A percentile compares a stretch with the other conserved stretches of the same genome.
Evolutionary conservation across 768 basidiomycete species (phyloP).

Genomic region (Phallus indusiatus): DNA sequence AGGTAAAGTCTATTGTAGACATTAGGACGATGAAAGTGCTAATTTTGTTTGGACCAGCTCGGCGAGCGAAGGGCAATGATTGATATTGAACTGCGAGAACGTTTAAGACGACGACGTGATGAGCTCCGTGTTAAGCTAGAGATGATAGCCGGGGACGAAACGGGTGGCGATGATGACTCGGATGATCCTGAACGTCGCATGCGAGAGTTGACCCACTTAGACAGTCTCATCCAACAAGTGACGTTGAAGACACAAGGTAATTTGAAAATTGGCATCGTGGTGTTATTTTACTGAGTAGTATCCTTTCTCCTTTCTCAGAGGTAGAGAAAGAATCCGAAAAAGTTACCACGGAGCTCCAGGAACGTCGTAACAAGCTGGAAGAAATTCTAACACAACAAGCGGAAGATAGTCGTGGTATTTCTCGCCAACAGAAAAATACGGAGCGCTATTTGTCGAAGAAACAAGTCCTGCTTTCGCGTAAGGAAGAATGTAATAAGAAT

Average conservation of each 20-base stretch:
- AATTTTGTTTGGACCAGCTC: slow-evolving; percentile 34
- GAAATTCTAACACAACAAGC: slow-evolving; percentile 69
- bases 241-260: slow-evolving; percentile 55
- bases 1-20: slow-evolving; percentile 35
- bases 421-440: slow-evolving; percentile 89
- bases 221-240: slow-evolving; percentile 54
- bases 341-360: slow-evolving; percentile 52
- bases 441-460: slow-evolving; percentile 91
- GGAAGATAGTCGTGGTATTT: slow-evolving; percentile 79
- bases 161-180: slow-evolving; percentile 44
- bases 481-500: slow-evolving; percentile 91
- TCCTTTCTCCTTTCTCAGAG: slow-evolving; percentile 28
- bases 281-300: not conserved
- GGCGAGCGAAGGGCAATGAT: slow-evolving; percentile 69
- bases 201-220: slow-evolving; percentile 61
- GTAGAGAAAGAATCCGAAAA: slow-evolving; percentile 69
- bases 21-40: slow-evolving; percentile 10
- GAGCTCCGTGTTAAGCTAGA: slow-evolving; percentile 75
- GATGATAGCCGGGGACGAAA: slow-evolving; percentile 51
- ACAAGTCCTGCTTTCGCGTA: slow-evolving; percentile 72
- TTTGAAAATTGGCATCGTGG: slow-evolving; percentile 3
- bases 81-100: slow-evolving; percentile 91
- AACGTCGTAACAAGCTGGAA: slow-evolving; percentile 58
- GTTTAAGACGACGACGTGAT: slow-evolving; percentile 66
- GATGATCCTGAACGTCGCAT: slow-evolving; percentile 60